phyloP scores from a whole-genome alignment of 805 yeast genomes.

The Cyberlindnera americana region DNA sequence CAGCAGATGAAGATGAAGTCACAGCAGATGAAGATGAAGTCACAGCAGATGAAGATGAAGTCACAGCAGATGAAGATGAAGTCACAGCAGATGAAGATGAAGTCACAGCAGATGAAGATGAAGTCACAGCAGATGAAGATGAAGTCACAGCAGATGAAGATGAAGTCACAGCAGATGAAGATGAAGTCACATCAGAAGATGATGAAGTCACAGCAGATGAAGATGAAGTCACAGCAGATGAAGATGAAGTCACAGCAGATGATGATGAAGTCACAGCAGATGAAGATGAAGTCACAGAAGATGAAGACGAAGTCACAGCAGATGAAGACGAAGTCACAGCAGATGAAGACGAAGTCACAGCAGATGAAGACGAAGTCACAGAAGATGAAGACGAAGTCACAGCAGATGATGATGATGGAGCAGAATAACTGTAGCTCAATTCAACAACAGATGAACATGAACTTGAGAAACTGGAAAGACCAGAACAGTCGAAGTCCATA shows the following conservation, averaged over 20 bases:
- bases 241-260: neutral
- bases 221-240: neutral
- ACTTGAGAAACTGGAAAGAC: conserved; percentile 1
- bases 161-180: neutral
- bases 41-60: conserved; percentile 4
- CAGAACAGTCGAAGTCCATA: conserved; percentile 14
- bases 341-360: conserved; percentile 3
- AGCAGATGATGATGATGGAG: conserved; percentile 1
- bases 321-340: conserved; percentile 4
- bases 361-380: conserved; percentile 1
- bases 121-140: neutral
- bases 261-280: neutral
- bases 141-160: neutral
- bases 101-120: conserved; percentile 1
- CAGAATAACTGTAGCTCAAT: neutral
- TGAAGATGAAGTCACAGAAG: conserved; percentile 2
- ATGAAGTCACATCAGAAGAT: neutral
- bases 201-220: neutral
- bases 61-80: conserved; percentile 1
- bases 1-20: conserved; percentile 3
- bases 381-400: conserved; percentile 3
- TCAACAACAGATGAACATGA: conserved; percentile 4
- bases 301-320: conserved; percentile 3
- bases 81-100: conserved; percentile 4
- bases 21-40: conserved; percentile 2